Conservation (phyloP, 192 early-diverging fungal species). For the Oehlia diaphana region DNA sequence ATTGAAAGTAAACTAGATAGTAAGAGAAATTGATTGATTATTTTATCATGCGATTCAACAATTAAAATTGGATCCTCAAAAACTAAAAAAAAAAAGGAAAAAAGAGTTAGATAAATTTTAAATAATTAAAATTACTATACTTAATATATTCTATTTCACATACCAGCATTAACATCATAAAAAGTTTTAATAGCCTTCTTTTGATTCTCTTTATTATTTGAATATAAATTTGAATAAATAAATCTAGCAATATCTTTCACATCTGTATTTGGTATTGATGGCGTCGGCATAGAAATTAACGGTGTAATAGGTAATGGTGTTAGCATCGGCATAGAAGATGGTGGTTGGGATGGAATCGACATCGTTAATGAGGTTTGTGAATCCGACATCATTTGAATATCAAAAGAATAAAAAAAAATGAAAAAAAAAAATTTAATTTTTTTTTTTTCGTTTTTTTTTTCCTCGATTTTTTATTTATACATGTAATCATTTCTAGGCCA, state of each 20-base stretch:
- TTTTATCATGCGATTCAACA: constrained; percentile 4
- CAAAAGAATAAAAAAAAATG: too few species aligned
- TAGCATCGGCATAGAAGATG: too few species aligned
- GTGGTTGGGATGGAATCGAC: too few species aligned
- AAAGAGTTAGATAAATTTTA: too few species aligned
- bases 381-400: too few species aligned
- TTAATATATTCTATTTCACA: neutral
- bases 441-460: too few species aligned
- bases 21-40: constrained; percentile 13
- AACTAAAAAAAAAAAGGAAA: constrained; percentile 3
- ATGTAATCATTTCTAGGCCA: too few species aligned
- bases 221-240: constrained; percentile 6
- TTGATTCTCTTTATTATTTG: neutral
- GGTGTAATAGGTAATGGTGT: too few species aligned
- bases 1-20: neutral
- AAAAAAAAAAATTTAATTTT: too few species aligned
- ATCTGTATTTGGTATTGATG: constrained; percentile 15
- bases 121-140: neutral
- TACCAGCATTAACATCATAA: constrained; percentile 22
- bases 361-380: too few species aligned
- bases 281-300: neutral
- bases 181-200: neutral
- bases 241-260: neutral
- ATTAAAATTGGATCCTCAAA: constrained; percentile 17
- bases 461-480: too few species aligned